phyloP scores from a whole-genome alignment of 805 yeast genomes.

The Priceomyces melissophilus region DNA sequence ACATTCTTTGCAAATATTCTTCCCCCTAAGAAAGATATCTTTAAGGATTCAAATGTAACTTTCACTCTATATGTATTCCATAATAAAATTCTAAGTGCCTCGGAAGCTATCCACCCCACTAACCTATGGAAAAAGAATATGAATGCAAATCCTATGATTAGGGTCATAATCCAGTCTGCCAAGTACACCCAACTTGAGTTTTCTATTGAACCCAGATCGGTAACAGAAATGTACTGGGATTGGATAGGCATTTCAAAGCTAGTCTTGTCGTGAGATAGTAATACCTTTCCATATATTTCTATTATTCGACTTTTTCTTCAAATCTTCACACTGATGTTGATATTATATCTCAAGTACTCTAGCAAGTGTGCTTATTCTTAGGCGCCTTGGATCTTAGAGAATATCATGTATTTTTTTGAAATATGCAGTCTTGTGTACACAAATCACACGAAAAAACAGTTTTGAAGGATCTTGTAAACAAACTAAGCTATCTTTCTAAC shows the following conservation, averaged over 20 bases:
- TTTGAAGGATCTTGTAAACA: too few relatives aligned
- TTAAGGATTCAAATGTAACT: slow-evolving; percentile 67
- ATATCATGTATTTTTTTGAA: too few relatives aligned
- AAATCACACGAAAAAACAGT: too few relatives aligned
- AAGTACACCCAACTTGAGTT: slow-evolving; percentile 63
- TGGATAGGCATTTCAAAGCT: slow-evolving; percentile 21
- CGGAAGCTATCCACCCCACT: slow-evolving; percentile 58
- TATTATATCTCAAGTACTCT: too few relatives aligned
- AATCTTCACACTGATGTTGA: not conserved
- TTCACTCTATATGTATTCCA: slow-evolving; percentile 64
- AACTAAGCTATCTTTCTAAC: too few relatives aligned
- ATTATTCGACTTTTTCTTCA: not conserved
- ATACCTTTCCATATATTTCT: too few relatives aligned
- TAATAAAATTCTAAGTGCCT: slow-evolving; percentile 46
- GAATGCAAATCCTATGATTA: slow-evolving; percentile 57
- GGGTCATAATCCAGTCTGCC: slow-evolving; percentile 74
- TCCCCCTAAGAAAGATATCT: slow-evolving; percentile 80
- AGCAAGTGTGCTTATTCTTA: too few relatives aligned
- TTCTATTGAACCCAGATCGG: slow-evolving; percentile 16
- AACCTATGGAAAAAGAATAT: slow-evolving; percentile 76
- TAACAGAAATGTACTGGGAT: slow-evolving; percentile 23
- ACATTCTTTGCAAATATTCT: slow-evolving; percentile 74
- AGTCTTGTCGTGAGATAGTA: not conserved
- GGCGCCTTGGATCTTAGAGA: too few relatives aligned
- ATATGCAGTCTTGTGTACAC: too few relatives aligned